A percentile compares a stretch with the other conserved stretches of the same genome.
Evolutionary conservation across 1,284 basidiomycete species (phyloP).

Genomic region (Ganoderma sinense): DNA sequence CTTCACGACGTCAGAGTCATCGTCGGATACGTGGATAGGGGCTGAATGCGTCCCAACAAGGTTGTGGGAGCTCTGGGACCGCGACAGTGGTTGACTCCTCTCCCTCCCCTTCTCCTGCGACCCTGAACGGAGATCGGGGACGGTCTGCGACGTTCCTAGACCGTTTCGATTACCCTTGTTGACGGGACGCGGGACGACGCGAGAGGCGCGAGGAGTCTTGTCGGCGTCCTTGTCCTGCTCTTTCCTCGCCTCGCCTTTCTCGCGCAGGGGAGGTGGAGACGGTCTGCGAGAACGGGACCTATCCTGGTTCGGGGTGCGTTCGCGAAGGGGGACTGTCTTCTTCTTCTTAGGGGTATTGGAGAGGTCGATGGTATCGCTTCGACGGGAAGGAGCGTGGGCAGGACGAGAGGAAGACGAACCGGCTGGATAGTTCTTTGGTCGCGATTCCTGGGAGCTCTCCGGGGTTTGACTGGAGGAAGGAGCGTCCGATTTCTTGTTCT

Average conservation of each 20-base stretch:
- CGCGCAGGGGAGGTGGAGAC: slow-evolving; percentile 7
- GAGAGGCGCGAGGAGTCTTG: slow-evolving; percentile 29
- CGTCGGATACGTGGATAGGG: slow-evolving; percentile 15
- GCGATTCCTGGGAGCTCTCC: slow-evolving; percentile 3
- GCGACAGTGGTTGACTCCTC: slow-evolving; percentile 17
- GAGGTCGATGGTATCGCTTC: neutral
- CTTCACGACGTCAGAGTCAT: neutral
- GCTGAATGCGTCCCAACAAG: neutral
- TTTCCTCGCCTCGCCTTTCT: slow-evolving; percentile 10
- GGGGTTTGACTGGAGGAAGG: slow-evolving; percentile 9
- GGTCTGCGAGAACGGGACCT: slow-evolving; percentile 7
- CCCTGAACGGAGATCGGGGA: slow-evolving; percentile 15
- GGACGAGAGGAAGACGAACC: slow-evolving; percentile 15
- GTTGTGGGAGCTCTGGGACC: slow-evolving; percentile 12
- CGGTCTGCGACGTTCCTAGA: slow-evolving; percentile 19
- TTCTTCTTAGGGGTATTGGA: neutral
- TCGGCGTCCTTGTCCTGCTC: slow-evolving; percentile 17
- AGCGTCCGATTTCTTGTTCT: slow-evolving; percentile 16
- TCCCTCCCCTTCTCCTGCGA: slow-evolving; percentile 11
- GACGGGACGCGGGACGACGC: slow-evolving; percentile 26
- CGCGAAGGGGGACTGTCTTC: slow-evolving; percentile 15
- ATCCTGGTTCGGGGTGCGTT: slow-evolving; percentile 23
- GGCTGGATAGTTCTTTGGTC: neutral
- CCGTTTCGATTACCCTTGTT: slow-evolving; percentile 20
- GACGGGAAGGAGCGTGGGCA: neutral